Conservation (phyloP, 2,329 filamentous ascomycete species). For the Leptographium radiaticola region DNA sequence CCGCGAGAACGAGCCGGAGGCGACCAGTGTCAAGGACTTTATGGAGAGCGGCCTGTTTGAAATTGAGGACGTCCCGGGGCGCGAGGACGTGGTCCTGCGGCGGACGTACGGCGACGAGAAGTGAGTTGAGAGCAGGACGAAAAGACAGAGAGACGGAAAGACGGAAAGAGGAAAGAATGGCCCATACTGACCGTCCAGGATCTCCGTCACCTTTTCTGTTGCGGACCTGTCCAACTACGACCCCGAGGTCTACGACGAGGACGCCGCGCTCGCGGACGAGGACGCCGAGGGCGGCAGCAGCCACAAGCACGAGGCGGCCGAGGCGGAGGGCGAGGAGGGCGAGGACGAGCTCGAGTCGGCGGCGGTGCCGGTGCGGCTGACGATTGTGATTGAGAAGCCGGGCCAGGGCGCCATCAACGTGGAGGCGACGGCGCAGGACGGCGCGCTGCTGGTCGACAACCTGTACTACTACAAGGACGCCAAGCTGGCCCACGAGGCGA, state of each 20-base stretch:
- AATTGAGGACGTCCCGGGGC: slow-evolving; percentile 67
- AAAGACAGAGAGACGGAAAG: background rate
- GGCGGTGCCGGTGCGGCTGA: slow-evolving; percentile 68
- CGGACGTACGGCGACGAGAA: slow-evolving; percentile 79
- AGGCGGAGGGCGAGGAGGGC: slow-evolving; percentile 43
- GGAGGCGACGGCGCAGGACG: slow-evolving; percentile 76
- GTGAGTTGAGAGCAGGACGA: slow-evolving; percentile 27
- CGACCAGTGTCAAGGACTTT: slow-evolving; percentile 74
- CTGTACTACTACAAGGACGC: slow-evolving; percentile 76
- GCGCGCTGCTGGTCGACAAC: slow-evolving; percentile 77
- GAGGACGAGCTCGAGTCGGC: slow-evolving; percentile 38
- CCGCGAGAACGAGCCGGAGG: slow-evolving; percentile 57
- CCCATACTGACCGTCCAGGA: slow-evolving; percentile 18
- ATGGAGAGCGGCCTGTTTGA: slow-evolving; percentile 75
- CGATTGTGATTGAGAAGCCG: slow-evolving; percentile 79
- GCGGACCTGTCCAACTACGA: slow-evolving; percentile 62
- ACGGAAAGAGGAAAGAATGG: too few relatives aligned
- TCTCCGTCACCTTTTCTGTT: slow-evolving; percentile 70
- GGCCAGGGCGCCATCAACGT: slow-evolving; percentile 76
- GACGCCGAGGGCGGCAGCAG: slow-evolving; percentile 28
- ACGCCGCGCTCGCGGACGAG: slow-evolving; percentile 41
- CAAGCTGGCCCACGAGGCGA: slow-evolving; percentile 62
- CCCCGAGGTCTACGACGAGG: slow-evolving; percentile 45
- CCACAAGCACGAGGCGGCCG: slow-evolving; percentile 39
- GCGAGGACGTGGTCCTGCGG: slow-evolving; percentile 77